Base-by-base conservation (phyloP, 83 land plant species). In the Diphasiastrum complanatum region DNA sequence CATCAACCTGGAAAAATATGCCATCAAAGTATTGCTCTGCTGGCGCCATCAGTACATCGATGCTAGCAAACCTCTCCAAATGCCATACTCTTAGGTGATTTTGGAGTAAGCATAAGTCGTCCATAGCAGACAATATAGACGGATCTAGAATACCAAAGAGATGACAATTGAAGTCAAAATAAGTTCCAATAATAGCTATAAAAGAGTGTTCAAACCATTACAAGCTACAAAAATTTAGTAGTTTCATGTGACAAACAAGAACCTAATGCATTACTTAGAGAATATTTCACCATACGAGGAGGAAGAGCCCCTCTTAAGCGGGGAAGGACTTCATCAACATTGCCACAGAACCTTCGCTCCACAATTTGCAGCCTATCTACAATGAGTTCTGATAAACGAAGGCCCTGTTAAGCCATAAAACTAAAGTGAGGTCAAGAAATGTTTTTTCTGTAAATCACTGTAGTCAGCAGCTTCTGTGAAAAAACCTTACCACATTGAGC, bases 31-130 rank as follows among this genome's bases (percentile, higher is more conserved):
- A 88, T 23, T 57, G 49, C 48, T 88, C 91, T 22, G 78, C 65
- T 19, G 98, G 91, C 45, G 82, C 73, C 91, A 93, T 83, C 1
- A 93, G 71, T 11, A 80, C 81, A 80, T 93, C 96, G 40, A 93
- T 60, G 61, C 63, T 64, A 53, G 85, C 71, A 64, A 78, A 45
- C 61, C 64, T 74, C 56, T 83, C 79, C 36, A 93, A 65, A 25
- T 54, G 68, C 98, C 98, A 93, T 2, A 79, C 50, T 65, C 91
- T 77, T 53, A 93, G 70, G 68, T 77, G 88, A 64, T 75, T 78
- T 37, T 75, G 61, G 52, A 93, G 79, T 11, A 65, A 61, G 16
- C 84, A 75, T 47, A 93, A 58, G 12, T 93, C 91, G 49, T 88
- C 96, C 54, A 93, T 83, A 50, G 96, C 91, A 53, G 80, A 71